These are phyloP conservation scores for Epichloe bromicola DNA, from an alignment of 2,329 filamentous ascomycete genomes.

Conservation along the genomic window DNA sequence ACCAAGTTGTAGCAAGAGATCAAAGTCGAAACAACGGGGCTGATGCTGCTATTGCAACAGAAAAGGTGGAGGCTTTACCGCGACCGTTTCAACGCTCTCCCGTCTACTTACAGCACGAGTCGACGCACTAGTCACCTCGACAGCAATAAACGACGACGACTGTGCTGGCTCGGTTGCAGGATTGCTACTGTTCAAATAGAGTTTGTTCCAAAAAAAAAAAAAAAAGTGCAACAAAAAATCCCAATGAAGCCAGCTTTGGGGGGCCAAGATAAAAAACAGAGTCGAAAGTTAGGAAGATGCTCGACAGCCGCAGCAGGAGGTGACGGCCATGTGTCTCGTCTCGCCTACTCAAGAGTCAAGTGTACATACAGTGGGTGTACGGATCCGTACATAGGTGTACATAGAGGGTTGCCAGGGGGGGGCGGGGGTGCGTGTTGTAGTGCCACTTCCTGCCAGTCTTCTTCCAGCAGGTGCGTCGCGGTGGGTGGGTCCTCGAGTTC, in stretches of 20 bases:
- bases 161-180: too few relatives aligned
- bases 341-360: too few relatives aligned
- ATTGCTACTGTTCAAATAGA: neutral
- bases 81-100: neutral
- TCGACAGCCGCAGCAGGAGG: constrained; percentile 11
- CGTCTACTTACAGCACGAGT: neutral
- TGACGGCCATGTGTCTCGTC: constrained; percentile 22
- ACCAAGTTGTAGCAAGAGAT: neutral
- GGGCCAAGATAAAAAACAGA: neutral
- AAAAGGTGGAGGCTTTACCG: constrained; percentile 2
- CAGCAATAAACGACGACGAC: neutral
- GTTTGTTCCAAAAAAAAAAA: neutral
- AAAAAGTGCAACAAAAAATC: neutral
- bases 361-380: too few relatives aligned
- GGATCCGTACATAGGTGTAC: too few relatives aligned
- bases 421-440: too few relatives aligned
- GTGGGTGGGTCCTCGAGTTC: too few relatives aligned
- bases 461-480: too few relatives aligned
- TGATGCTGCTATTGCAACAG: constrained; percentile 6
- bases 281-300: constrained; percentile 10
- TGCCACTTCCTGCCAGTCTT: too few relatives aligned
- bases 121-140: neutral
- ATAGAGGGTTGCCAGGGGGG: too few relatives aligned
- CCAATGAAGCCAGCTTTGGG: neutral
- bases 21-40: constrained; percentile 3